Percentiles rank a stretch among this genome's conserved stretches.
phyloP scores from a whole-genome alignment of 2,329 filamentous ascomycete species.

The Pseudofabraea citricarpa region DNA sequence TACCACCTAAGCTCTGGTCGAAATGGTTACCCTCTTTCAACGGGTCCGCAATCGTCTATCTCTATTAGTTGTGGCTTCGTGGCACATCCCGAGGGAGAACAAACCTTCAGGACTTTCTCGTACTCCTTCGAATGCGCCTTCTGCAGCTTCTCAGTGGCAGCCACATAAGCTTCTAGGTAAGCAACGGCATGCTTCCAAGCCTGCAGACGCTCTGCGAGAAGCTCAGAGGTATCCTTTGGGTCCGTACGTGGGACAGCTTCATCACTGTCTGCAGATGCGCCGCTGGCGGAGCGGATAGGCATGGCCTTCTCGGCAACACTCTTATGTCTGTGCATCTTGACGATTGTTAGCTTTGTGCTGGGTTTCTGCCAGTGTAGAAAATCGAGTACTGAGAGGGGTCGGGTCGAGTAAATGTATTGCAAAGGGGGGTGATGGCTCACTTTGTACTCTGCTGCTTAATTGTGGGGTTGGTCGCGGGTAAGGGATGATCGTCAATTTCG shows the following conservation, averaged over 20 bases:
- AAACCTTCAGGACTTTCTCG: conserved; percentile 84
- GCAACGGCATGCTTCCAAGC: conserved; percentile 95
- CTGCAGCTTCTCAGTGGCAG: conserved; percentile 80
- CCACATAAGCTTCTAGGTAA: conserved; percentile 87
- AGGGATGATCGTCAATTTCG: too few species aligned
- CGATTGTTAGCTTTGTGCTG: background rate
- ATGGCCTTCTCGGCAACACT: conserved; percentile 1
- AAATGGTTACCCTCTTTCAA: conserved; percentile 91
- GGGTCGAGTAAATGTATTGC: too few species aligned
- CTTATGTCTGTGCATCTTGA: background rate
- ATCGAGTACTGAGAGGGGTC: too few species aligned
- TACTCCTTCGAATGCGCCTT: conserved; percentile 87
- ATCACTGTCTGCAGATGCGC: background rate
- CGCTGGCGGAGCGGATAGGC: background rate
- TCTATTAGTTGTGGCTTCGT: conserved; percentile 4
- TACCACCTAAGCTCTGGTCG: conserved; percentile 79
- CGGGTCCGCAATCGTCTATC: conserved; percentile 75
- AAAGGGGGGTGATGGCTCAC: too few species aligned
- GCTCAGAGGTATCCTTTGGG: conserved; percentile 50
- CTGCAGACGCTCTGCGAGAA: conserved; percentile 81
- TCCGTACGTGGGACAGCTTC: background rate
- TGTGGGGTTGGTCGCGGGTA: too few species aligned
- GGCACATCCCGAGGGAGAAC: conserved; percentile 5
- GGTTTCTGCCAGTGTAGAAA: background rate
- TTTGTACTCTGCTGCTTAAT: too few species aligned